These are phyloP conservation scores for Hypoxylon fuscum DNA, from an alignment of 495 filamentous ascomycete genomes.

Conservation along the genomic window DNA sequence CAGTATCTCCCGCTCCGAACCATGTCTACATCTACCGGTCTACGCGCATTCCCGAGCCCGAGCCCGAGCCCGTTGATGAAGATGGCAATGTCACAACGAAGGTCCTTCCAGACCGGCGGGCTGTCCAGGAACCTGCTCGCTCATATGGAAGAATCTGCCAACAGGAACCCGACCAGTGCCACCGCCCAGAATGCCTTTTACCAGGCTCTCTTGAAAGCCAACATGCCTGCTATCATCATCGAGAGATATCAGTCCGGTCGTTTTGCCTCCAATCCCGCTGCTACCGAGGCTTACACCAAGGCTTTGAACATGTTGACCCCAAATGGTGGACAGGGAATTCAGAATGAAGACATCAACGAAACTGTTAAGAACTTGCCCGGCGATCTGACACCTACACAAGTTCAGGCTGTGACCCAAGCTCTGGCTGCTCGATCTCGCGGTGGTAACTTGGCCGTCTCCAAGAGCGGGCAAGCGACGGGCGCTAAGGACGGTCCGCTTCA, in stretches of 20 bases:
- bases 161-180: conserved; percentile 86
- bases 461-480: conserved; percentile 60
- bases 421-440: conserved; percentile 79
- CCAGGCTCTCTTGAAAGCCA: conserved; percentile 84
- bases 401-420: conserved; percentile 88
- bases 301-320: conserved; percentile 72
- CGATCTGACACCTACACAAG: conserved; percentile 66
- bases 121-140: conserved; percentile 60
- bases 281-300: conserved; percentile 76
- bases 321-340: conserved; percentile 43
- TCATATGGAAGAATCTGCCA: conserved; percentile 81
- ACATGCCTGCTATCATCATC: conserved; percentile 90
- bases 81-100: conserved; percentile 37
- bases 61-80: conserved; percentile 30
- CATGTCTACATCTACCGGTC: conserved; percentile 39
- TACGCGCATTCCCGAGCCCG: conserved; percentile 34
- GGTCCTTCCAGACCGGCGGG: conserved; percentile 52
- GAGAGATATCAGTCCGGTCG: conserved; percentile 86
- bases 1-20: conserved; percentile 27
- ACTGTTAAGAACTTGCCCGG: conserved; percentile 44
- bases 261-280: conserved; percentile 78
- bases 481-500: conserved; percentile 84
- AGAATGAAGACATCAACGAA: conserved; percentile 43
- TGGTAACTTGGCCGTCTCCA: conserved; percentile 65
- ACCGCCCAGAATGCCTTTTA: conserved; percentile 94